Conservation (phyloP, 169 alveolate genomes). For the Plasmodium vinckei region DNA sequence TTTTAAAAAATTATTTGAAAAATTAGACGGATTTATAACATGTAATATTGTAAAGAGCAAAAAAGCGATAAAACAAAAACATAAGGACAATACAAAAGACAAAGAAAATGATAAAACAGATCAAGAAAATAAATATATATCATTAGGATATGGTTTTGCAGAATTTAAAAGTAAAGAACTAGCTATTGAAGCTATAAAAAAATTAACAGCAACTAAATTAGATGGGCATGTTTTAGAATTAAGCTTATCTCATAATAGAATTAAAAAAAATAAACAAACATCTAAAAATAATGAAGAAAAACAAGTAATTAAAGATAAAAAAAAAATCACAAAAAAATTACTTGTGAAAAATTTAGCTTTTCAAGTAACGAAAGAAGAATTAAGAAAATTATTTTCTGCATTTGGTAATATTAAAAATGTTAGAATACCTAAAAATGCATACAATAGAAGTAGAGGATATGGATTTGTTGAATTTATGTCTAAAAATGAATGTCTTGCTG, state of each 20-base stretch:
- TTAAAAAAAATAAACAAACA: conserved; percentile 40
- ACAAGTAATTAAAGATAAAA: conserved; percentile 74
- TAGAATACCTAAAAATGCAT: conserved; percentile 94
- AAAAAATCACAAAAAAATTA: conserved; percentile 87
- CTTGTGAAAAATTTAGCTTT: conserved; percentile 95
- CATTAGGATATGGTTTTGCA: conserved; percentile 94
- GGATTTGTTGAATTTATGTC: conserved; percentile 94
- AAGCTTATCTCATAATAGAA: conserved; percentile 81
- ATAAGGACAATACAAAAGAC: conserved; percentile 22
- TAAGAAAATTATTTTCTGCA: conserved; percentile 90
- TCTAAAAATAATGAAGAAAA: conserved; percentile 62
- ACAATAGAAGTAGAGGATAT: conserved; percentile 93
- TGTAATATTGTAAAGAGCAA: conserved; percentile 81
- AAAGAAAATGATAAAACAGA: conserved; percentile 36
- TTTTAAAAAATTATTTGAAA: conserved; percentile 81
- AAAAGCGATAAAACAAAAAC: conserved; percentile 78
- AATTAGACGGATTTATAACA: conserved; percentile 82
- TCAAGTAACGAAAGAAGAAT: conserved; percentile 94
- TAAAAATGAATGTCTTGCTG: conserved; percentile 90
- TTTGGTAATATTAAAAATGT: conserved; percentile 93
- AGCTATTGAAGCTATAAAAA: conserved; percentile 84
- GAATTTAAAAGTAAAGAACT: conserved; percentile 87
- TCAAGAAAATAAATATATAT: conserved; percentile 57
- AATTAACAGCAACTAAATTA: conserved; percentile 78
- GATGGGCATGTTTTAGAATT: conserved; percentile 82